These are phyloP conservation scores for Phaseolus lunatus DNA, from an alignment of 306 rosid species.

Conservation along the genomic window DNA sequence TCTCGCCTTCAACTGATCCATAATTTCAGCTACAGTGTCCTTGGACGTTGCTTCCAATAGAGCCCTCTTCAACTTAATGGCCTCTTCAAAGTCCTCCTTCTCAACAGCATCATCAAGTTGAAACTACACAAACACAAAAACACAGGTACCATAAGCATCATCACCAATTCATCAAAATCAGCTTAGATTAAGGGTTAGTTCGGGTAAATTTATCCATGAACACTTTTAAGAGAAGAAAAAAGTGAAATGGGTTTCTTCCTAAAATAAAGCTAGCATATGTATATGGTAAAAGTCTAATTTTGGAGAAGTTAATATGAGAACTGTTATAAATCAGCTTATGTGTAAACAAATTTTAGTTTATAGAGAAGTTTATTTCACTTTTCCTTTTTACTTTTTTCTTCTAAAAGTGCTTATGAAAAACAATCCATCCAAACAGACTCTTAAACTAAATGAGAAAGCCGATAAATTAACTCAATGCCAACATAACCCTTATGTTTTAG, in stretches of 20 bases:
- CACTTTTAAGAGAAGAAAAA: too few relatives aligned
- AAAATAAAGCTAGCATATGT: too few relatives aligned
- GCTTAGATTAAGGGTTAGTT: not conserved
- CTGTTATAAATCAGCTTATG: too few relatives aligned
- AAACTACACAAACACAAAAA: conserved; percentile 57
- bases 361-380: too few relatives aligned
- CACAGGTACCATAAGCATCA: not conserved
- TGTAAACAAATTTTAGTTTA: too few relatives aligned
- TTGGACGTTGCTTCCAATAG: conserved; percentile 80
- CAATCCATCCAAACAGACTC: too few relatives aligned
- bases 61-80: conserved; percentile 74
- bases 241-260: too few relatives aligned
- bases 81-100: conserved; percentile 92
- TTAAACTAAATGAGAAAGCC: not conserved
- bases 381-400: too few relatives aligned
- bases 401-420: too few relatives aligned
- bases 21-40: conserved; percentile 85
- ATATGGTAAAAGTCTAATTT: too few relatives aligned
- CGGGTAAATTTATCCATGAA: too few relatives aligned
- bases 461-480: not conserved
- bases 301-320: too few relatives aligned
- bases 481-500: not conserved
- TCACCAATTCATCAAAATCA: not conserved
- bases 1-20: conserved; percentile 83
- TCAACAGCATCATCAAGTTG: conserved; percentile 98